Conservation (phyloP, 305 asterid genomes). For the Fraxinus platypoda region DNA sequence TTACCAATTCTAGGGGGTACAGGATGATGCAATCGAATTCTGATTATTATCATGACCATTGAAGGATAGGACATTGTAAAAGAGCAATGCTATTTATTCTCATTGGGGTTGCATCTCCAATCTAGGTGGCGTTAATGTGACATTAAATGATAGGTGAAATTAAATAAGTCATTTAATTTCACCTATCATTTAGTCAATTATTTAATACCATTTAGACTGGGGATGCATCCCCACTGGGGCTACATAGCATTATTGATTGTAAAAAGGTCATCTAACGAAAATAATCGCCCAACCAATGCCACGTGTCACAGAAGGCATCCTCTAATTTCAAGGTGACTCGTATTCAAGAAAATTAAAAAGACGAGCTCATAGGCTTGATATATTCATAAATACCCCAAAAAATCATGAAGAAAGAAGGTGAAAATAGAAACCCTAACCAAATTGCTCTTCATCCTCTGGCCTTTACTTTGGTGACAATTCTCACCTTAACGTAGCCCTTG, state of each 20-base stretch:
- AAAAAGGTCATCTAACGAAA: background rate
- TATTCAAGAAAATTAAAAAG: background rate
- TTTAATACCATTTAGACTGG: too few relatives aligned
- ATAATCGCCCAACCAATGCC: background rate
- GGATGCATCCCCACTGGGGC: too few relatives aligned
- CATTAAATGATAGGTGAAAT: too few relatives aligned
- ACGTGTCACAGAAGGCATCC: background rate
- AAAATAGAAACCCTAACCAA: background rate
- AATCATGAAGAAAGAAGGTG: background rate
- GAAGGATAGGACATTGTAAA: background rate
- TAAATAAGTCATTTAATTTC: too few relatives aligned
- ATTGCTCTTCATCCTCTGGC: background rate
- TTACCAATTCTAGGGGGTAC: background rate
- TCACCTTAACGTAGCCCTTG: background rate
- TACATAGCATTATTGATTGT: too few relatives aligned
- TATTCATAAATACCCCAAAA: background rate
- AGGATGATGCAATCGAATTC: background rate
- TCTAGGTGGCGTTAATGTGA: too few relatives aligned
- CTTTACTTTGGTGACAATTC: background rate
- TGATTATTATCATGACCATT: background rate
- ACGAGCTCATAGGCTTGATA: background rate
- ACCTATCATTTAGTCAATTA: too few relatives aligned
- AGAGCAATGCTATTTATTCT: too few relatives aligned
- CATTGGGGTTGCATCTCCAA: too few relatives aligned
- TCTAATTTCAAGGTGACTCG: background rate